phyloP scores from a whole-genome alignment of 495 filamentous ascomycete genomes.

The Podospora bellae-mahoneyi region DNA sequence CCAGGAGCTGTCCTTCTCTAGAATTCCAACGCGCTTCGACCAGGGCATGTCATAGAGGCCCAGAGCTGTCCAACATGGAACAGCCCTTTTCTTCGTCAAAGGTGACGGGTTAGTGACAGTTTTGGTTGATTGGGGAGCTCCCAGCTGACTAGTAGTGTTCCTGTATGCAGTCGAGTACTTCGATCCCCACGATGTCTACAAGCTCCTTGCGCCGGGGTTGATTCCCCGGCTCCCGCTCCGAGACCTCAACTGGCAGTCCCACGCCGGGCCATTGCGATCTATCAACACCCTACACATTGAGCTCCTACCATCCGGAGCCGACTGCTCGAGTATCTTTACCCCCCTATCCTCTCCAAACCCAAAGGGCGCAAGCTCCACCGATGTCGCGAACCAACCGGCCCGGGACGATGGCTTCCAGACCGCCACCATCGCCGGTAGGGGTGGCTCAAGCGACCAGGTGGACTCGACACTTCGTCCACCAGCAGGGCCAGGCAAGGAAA shows the following conservation, averaged over 20 bases:
- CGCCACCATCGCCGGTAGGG: slow-evolving; percentile 32
- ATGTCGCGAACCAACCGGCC: slow-evolving; percentile 39
- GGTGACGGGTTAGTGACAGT: slow-evolving; percentile 56
- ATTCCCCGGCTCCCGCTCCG: slow-evolving; percentile 78
- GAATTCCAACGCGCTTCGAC: slow-evolving; percentile 1
- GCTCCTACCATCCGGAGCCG: slow-evolving; percentile 58
- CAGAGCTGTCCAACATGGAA: slow-evolving; percentile 52
- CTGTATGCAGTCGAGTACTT: slow-evolving; percentile 62
- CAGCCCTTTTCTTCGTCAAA: slow-evolving; percentile 64
- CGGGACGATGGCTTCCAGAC: slow-evolving; percentile 53
- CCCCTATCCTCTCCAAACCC: slow-evolving; percentile 39
- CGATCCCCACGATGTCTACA: slow-evolving; percentile 84
- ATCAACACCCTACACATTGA: slow-evolving; percentile 91
- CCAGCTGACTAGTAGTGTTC: not conserved
- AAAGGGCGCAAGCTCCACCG: slow-evolving; percentile 33
- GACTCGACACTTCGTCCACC: slow-evolving; percentile 29
- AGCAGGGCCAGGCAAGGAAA: slow-evolving; percentile 43
- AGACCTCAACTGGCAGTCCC: slow-evolving; percentile 95
- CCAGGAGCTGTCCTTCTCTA: not conserved
- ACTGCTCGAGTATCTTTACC: slow-evolving; percentile 36
- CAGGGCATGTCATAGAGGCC: slow-evolving; percentile 31
- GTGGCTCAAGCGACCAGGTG: slow-evolving; percentile 34
- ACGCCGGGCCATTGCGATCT: slow-evolving; percentile 81
- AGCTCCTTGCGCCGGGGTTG: slow-evolving; percentile 71
- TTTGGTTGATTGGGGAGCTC: slow-evolving; percentile 6